phyloP scores from a whole-genome alignment of 805 yeast genomes.

The Tetrapisispora phaffii region DNA sequence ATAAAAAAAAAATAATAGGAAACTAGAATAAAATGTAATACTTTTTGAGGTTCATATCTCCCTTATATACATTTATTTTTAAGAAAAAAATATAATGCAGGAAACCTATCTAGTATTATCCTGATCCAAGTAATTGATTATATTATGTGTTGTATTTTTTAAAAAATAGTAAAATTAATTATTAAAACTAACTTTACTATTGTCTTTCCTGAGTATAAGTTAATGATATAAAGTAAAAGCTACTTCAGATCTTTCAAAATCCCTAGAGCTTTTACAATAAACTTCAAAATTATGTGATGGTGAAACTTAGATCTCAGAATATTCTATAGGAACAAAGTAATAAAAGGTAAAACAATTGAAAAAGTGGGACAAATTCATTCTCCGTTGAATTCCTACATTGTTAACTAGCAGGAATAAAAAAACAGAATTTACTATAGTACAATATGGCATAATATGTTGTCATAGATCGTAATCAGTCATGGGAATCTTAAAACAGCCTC shows the following conservation, averaged over 20 bases:
- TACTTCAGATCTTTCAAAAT: neutral
- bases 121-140: too few relatives aligned
- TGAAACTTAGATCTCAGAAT: neutral
- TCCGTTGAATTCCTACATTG: neutral
- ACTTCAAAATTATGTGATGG: neutral
- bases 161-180: too few relatives aligned
- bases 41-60: neutral
- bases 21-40: neutral
- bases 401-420: neutral
- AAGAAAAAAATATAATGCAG: too few relatives aligned
- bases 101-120: too few relatives aligned
- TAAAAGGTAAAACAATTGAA: too few relatives aligned
- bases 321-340: neutral
- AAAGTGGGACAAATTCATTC: neutral
- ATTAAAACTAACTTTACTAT: too few relatives aligned
- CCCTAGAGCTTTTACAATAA: neutral
- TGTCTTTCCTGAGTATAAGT: too few relatives aligned
- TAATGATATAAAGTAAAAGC: too few relatives aligned
- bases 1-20: neutral
- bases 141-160: too few relatives aligned
- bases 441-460: neutral
- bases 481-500: neutral
- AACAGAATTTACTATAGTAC: neutral
- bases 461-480: slow-evolving; percentile 1
- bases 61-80: neutral